A percentile compares a stretch with the other conserved stretches of the same genome.
Evolutionary conservation across 2,329 filamentous ascomycete species (phyloP).

Genomic region (Dactylonectria estremocensis): DNA sequence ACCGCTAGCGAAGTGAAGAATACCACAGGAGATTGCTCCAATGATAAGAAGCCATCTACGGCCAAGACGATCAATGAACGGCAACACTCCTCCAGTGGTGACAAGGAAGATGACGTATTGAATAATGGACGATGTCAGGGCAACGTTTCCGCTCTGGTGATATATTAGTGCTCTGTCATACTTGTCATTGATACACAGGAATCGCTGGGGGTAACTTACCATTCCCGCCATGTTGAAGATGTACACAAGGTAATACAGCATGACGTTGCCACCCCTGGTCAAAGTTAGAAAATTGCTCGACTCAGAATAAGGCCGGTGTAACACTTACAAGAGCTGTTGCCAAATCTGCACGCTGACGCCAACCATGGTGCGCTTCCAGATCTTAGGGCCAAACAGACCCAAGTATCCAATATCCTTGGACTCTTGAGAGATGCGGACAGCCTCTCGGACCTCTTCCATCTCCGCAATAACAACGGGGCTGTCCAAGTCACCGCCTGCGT

Average conservation of each 20-base stretch:
- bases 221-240: slow-evolving; percentile 74
- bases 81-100: slow-evolving; percentile 65
- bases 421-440: slow-evolving; percentile 55
- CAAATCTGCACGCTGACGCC: slow-evolving; percentile 68
- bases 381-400: slow-evolving; percentile 61
- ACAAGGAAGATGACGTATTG: slow-evolving; percentile 71
- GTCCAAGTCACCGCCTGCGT: slow-evolving; percentile 68
- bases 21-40: slow-evolving; percentile 62
- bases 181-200: not conserved
- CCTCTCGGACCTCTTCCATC: slow-evolving; percentile 66
- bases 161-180: not conserved
- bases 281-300: slow-evolving; percentile 1
- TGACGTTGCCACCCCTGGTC: slow-evolving; percentile 64
- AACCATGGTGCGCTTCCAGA: slow-evolving; percentile 67
- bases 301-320: no score
- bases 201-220: slow-evolving; percentile 36
- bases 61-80: slow-evolving; percentile 65
- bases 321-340: slow-evolving; percentile 63
- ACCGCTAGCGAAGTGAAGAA: slow-evolving; percentile 64
- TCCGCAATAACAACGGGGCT: slow-evolving; percentile 72
- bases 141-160: slow-evolving; percentile 48
- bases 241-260: slow-evolving; percentile 74
- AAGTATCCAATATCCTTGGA: slow-evolving; percentile 57
- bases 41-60: slow-evolving; percentile 63
- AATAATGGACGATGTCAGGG: slow-evolving; percentile 66